Evolutionary conservation across 2,329 filamentous ascomycete genomes (phyloP), one percentile per base, ranked within the genome.

Genomic region (Verticillium nubilum): DNA sequence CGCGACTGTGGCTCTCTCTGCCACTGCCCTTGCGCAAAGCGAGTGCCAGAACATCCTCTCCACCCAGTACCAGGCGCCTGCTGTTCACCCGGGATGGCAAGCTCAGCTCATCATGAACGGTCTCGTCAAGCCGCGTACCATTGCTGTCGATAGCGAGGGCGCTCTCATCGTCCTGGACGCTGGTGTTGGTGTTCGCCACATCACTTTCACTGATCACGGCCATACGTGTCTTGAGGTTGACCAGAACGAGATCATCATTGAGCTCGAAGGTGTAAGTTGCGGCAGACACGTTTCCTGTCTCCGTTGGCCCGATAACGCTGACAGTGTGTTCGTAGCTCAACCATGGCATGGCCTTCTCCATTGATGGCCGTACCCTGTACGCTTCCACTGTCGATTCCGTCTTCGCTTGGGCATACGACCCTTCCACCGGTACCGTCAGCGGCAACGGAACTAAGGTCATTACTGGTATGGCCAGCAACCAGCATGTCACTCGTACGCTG

Each of bases 401-500:
- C 33, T 87, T 79, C 67, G 75, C 83, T 2, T 92, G 87, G 85
- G 69, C 77, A 28, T 92, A 92, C 69, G 79, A 89, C 68, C 73
- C 82, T n/a, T 67, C 70, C 2, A 72, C 76, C 9, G 76, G 74
- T 54, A 79, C 80, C 4, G 78, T 84, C 52, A 63, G 61, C 25
- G 64, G 68, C 52, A 79, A 77, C 56, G 76, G 76, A 60, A 83
- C 80, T 3, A 61, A 92, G 4, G 76, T 92, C 54, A 76, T 75
- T 37, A 84, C 85, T 64, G 61, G 61, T 54, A 64, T 64, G 62
- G 77, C 66, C 65, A 81, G 80, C 60, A 71, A 76, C 5, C 87
- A 86, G 55, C 87, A 91, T 65, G 82, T 77, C 5, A 88, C 87
- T 0, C 81, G 89, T 35, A 91, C 89, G 0, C 75, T 92, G 1